These are phyloP conservation scores for Citrus glauca DNA, from an alignment of 345 rosid species.

Conservation along the genomic window DNA sequence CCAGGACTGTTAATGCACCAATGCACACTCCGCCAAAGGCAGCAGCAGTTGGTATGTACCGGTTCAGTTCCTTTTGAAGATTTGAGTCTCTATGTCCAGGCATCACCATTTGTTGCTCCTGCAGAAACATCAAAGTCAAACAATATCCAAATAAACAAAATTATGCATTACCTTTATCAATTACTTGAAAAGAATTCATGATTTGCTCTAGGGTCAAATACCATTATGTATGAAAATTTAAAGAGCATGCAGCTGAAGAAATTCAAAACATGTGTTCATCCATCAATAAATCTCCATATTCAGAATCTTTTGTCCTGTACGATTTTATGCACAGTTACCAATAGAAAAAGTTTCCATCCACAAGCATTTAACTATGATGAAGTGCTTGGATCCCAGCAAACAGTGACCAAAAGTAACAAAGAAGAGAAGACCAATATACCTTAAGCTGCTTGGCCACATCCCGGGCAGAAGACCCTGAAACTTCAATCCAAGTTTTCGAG, in stretches of 20 bases:
- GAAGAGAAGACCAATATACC: slow-evolving; percentile 27
- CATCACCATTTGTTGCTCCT: slow-evolving; percentile 94
- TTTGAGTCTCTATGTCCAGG: slow-evolving; percentile 73
- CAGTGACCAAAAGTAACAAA: background rate
- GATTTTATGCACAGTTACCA: too few relatives aligned
- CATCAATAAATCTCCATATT: background rate
- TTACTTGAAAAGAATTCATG: background rate
- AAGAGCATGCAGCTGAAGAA: background rate
- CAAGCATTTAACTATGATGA: too few relatives aligned
- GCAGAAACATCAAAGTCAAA: background rate
- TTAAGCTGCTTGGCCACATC: slow-evolving; percentile 85
- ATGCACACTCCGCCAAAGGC: slow-evolving; percentile 81
- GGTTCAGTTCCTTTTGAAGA: slow-evolving; percentile 65
- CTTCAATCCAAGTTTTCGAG: slow-evolving; percentile 83
- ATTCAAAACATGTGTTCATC: background rate
- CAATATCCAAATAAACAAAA: background rate
- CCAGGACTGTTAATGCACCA: slow-evolving; percentile 69
- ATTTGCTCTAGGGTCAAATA: background rate
- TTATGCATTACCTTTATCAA: background rate
- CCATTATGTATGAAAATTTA: background rate
- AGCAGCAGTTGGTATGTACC: slow-evolving; percentile 77
- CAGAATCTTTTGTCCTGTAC: too few relatives aligned
- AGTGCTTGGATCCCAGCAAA: background rate
- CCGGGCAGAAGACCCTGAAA: slow-evolving; percentile 73
- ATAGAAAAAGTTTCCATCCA: too few relatives aligned